Percentiles rank a stretch among this genome's conserved stretches.
Conservation (phyloP, 768 basidiomycete genomes). For the Mycena floridula region DNA sequence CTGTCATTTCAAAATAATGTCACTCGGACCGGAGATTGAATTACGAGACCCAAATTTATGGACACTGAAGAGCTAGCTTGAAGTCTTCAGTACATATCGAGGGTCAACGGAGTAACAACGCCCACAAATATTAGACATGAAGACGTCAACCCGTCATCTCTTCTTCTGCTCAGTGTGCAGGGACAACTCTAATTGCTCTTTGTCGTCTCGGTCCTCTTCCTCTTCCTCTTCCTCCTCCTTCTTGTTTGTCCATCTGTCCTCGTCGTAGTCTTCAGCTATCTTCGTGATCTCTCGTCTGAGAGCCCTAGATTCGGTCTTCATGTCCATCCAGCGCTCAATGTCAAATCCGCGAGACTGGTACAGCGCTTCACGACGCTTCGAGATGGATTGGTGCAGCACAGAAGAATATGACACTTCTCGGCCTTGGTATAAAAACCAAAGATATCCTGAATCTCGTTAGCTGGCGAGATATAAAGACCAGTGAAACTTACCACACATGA, state of each 20-base stretch:
- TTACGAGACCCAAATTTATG: too few species aligned
- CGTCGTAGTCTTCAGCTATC: slow-evolving; percentile 60
- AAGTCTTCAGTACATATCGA: too few species aligned
- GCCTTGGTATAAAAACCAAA: slow-evolving; percentile 53
- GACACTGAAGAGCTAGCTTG: too few species aligned
- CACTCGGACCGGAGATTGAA: too few species aligned
- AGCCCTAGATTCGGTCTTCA: slow-evolving; percentile 41
- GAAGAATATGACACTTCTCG: slow-evolving; percentile 64
- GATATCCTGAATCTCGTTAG: not conserved
- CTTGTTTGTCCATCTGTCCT: slow-evolving; percentile 20
- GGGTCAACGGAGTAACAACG: too few species aligned
- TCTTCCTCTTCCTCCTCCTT: slow-evolving; percentile 20
- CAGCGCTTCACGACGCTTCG: slow-evolving; percentile 45
- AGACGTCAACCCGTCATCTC: too few species aligned
- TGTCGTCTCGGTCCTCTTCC: too few species aligned
- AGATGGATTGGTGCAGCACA: slow-evolving; percentile 52
- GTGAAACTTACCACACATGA: slow-evolving; percentile 60
- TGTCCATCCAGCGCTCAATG: slow-evolving; percentile 54
- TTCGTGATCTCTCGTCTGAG: slow-evolving; percentile 47
- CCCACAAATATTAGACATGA: too few species aligned
- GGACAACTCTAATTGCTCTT: too few species aligned
- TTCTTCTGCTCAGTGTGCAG: too few species aligned
- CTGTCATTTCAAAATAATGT: too few species aligned
- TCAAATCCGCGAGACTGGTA: slow-evolving; percentile 56
- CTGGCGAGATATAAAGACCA: slow-evolving; percentile 14